Base-by-base conservation (phyloP, 345 rosid species). In the Pistacia vera region DNA sequence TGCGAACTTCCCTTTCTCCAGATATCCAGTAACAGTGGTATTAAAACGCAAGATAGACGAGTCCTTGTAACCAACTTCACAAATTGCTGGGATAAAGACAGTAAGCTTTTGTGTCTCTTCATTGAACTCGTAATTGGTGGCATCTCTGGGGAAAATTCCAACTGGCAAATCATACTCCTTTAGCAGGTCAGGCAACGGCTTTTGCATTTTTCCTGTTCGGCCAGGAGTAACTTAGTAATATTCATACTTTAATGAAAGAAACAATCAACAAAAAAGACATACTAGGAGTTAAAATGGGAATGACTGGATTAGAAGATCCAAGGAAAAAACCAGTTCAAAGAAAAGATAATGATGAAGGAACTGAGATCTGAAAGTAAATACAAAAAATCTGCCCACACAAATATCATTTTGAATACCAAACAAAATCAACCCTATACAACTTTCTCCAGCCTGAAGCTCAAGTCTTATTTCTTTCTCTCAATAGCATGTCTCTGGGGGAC, bases 121-220 rank as follows among this genome's bases (percentile, higher is more conserved):
- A 60, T 91, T 86, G 80, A 96, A 96, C 87, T 96, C 98, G 1
- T 96, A 96, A 84, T 94, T 93, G 63, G 97, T 96, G 30, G 99
- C 95, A 75, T 96, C 97, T 36, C 89, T 87, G 20, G 99, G 99
- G 79, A 97, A 97, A 79, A 97, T 91, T 78, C 99, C 99, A 17
- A 88, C 75, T 0, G 97, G 90, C 77, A 97, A 76, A 68, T 90
- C 92, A 78, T 90, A 85, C 74, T 94, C 95, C 86, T 91, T 90
- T 2, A 97, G 89, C 77, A 97, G 85, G 55, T 97, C 99, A 0
- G 92, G 90, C 58, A 97, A 76, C 35, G 99, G 93, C 85, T 85
- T 94, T 84, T 97, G 99, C 97, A 97, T 92, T 84, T 91, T 97
- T 76, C 99, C 98, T 96, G 85, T 59, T 52, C 60, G 71, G 51